These are phyloP conservation scores for Odontarrhena argentea DNA, from an alignment of 345 rosid genomes.

Conservation along the genomic window DNA sequence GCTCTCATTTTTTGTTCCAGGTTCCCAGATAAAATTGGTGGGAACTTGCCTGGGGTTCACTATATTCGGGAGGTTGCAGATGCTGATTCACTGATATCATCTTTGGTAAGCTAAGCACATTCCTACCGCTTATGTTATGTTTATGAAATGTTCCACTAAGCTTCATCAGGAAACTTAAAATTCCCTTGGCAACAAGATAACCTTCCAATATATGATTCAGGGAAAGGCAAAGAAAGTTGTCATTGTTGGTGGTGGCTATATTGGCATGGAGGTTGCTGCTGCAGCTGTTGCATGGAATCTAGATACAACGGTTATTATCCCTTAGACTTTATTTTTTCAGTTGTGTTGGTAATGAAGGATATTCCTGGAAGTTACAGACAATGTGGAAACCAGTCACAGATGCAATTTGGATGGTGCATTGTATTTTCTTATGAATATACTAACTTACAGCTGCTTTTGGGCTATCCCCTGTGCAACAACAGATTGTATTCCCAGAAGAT, in stretches of 20 bases:
- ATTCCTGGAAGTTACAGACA: neutral
- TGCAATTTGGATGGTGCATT: conserved; percentile 7
- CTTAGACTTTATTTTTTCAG: neutral
- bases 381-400: neutral
- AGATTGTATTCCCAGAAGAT: conserved; percentile 85
- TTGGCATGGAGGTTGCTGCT: conserved; percentile 99
- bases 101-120: conserved; percentile 59
- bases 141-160: conserved; percentile 13
- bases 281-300: conserved; percentile 95
- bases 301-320: conserved; percentile 68
- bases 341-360: conserved; percentile 8
- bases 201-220: conserved; percentile 41
- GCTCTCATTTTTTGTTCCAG: conserved; percentile 44
- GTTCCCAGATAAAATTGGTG: conserved; percentile 93
- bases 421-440: neutral
- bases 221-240: conserved; percentile 78
- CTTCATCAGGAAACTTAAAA: neutral
- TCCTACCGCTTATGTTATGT: conserved; percentile 17
- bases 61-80: conserved; percentile 91
- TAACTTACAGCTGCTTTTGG: conserved; percentile 23
- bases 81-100: conserved; percentile 78
- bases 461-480: conserved; percentile 29
- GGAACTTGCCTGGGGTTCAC: conserved; percentile 88
- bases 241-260: conserved; percentile 95
- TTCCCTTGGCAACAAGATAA: neutral